Percentiles rank a stretch among this genome's conserved stretches.
These are phyloP conservation scores for Biancaea sappan DNA, from an alignment of 306 rosid genomes.

Conservation along the genomic window DNA sequence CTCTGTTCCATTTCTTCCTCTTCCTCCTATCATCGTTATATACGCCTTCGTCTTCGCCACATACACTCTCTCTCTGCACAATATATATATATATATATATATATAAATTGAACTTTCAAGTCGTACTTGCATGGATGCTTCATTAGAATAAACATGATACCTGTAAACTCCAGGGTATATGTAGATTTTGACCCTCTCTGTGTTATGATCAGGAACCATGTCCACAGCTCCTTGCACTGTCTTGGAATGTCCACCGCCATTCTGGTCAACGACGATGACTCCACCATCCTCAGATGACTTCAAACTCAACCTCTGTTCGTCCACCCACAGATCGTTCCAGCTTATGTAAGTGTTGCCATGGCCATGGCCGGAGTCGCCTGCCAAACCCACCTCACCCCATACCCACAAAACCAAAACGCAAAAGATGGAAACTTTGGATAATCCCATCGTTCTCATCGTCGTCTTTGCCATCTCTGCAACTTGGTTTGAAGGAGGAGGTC, in stretches of 20 bases:
- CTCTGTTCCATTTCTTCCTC: constrained; percentile 43
- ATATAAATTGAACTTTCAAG: too few relatives aligned
- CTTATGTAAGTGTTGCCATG: constrained; percentile 31
- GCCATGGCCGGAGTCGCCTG: neutral
- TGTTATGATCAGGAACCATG: constrained; percentile 51
- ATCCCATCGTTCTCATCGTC: constrained; percentile 21
- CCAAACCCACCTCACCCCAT: constrained; percentile 37
- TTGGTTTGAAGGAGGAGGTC: neutral
- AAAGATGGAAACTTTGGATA: constrained; percentile 31
- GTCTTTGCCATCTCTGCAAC: neutral
- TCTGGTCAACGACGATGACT: constrained; percentile 54
- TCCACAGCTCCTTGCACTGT: constrained; percentile 74
- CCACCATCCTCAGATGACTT: neutral
- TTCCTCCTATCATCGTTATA: constrained; percentile 72
- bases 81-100: too few relatives aligned
- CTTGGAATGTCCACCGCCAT: constrained; percentile 61
- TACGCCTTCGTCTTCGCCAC: constrained; percentile 78
- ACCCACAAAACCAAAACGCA: constrained; percentile 19
- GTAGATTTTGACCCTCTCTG: constrained; percentile 52
- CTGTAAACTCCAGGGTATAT: constrained; percentile 77
- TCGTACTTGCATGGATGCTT: too few relatives aligned
- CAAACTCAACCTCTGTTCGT: constrained; percentile 20
- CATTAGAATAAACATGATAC: constrained; percentile 27
- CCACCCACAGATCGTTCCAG: constrained; percentile 58
- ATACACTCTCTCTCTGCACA: constrained; percentile 80